Evolutionary conservation across 495 filamentous ascomycete species (phyloP).

Genomic region (Lasiosphaeria hispida): DNA sequence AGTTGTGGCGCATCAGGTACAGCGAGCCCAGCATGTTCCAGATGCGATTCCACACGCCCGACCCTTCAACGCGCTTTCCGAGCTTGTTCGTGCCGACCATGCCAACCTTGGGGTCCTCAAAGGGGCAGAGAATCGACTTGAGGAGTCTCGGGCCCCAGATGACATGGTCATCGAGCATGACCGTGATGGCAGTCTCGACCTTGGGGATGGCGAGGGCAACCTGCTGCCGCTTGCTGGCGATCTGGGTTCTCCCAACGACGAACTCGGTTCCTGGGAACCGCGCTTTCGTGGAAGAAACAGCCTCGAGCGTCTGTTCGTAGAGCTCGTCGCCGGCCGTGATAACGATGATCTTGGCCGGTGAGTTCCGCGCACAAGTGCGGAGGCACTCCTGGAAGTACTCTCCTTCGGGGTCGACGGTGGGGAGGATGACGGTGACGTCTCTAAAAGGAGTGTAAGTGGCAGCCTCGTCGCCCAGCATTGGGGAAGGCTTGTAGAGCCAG

Average conservation of each 20-base stretch:
- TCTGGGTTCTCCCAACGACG: slow-evolving; percentile 17
- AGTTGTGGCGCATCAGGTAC: slow-evolving; percentile 58
- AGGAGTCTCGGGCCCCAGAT: slow-evolving; percentile 50
- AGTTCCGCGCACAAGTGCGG: slow-evolving; percentile 27
- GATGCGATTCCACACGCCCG: slow-evolving; percentile 32
- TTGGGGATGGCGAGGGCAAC: slow-evolving; percentile 42
- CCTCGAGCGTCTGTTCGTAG: slow-evolving; percentile 5
- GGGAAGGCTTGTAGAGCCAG: slow-evolving; percentile 41
- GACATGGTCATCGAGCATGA: slow-evolving; percentile 55
- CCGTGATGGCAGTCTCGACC: slow-evolving; percentile 45
- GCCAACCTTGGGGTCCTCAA: slow-evolving; percentile 51
- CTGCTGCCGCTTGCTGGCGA: slow-evolving; percentile 50
- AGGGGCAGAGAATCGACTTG: slow-evolving; percentile 45
- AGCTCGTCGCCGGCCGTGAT: slow-evolving; percentile 32
- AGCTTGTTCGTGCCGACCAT: slow-evolving; percentile 54
- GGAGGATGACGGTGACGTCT: slow-evolving; percentile 56
- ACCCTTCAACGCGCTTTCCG: slow-evolving; percentile 35
- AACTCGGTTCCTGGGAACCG: slow-evolving; percentile 20
- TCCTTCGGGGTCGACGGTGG: slow-evolving; percentile 45
- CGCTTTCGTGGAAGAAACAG: slow-evolving; percentile 9
- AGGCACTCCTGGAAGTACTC: slow-evolving; percentile 37
- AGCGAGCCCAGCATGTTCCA: slow-evolving; percentile 53
- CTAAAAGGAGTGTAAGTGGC: slow-evolving; percentile 33
- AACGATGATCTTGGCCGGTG: slow-evolving; percentile 36
- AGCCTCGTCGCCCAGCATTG: slow-evolving; percentile 24